Percentiles rank a stretch among this genome's conserved stretches.
Conservation (phyloP, 1,139 yeast genomes). For the Suhomyces chickasaworum region DNA sequence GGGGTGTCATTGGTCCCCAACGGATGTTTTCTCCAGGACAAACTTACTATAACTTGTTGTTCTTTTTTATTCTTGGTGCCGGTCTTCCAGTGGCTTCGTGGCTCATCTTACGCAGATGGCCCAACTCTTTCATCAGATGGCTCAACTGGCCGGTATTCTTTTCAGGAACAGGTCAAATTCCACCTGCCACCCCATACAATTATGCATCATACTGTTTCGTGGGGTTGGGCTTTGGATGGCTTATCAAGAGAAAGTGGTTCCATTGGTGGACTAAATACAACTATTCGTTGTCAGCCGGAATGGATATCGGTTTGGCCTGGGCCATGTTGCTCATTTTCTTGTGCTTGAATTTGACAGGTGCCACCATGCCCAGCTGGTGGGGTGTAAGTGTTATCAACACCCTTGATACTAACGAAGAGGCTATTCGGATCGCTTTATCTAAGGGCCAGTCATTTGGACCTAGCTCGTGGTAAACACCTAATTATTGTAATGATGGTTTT, state of each 20-base stretch:
- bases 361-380: constrained; percentile 57
- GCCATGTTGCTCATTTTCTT: constrained; percentile 52
- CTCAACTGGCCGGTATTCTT: constrained; percentile 52
- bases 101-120: constrained; percentile 51
- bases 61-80: constrained; percentile 46
- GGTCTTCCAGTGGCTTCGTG: constrained; percentile 43
- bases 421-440: constrained; percentile 16
- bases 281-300: constrained; percentile 58
- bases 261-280: constrained; percentile 71
- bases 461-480: constrained; percentile 22
- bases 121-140: constrained; percentile 47
- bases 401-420: constrained; percentile 17
- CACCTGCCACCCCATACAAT: constrained; percentile 51
- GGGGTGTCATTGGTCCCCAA: constrained; percentile 51
- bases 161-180: constrained; percentile 50
- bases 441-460: constrained; percentile 27
- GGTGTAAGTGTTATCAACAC: constrained; percentile 49
- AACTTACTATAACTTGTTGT: constrained; percentile 41
- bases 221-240: constrained; percentile 36
- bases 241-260: constrained; percentile 43
- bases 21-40: constrained; percentile 44
- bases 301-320: constrained; percentile 59
- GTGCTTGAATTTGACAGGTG: constrained; percentile 32
- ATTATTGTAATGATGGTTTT: neutral
- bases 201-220: constrained; percentile 44